Base-by-base conservation (phyloP, 768 basidiomycete species). In the Tulasnella sp. region DNA sequence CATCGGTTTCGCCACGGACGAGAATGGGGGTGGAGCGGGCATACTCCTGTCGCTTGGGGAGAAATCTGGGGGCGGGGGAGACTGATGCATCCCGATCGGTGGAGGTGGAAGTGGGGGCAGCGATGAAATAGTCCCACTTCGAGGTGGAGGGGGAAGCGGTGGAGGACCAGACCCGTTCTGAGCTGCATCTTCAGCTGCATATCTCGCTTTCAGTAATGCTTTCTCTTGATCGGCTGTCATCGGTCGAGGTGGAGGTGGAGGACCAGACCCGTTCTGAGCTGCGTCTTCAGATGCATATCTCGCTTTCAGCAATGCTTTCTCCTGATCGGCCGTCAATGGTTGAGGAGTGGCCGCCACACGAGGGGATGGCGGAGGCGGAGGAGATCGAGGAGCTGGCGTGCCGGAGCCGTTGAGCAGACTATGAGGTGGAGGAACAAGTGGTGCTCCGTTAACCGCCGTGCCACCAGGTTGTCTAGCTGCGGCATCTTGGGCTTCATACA, bases 261-360 rank as follows among this genome's bases (percentile, higher is more conserved):
- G 25, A 52, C 29, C 31, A 12, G 3, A 31, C 14, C 31, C 40
- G 29, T n/a, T 34, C 17, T 22, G 71, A 52, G 40, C 42, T 8
- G 37, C 54, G 37, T 91, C 88, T 79, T 89, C 87, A 0, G 86
- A 86, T 36, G 88, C 91, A 78, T 88, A 92, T 81, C 86, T 87
- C 5, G 91, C 90, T 45, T 84, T 85, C 14, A 94, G 81, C 76
- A 14, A 14, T 45, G 49, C 49, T 84, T 94, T 94, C 83, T 94
- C 93, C 79, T 94, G 92, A 0, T 88, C 89, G 2, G 93, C 93
- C 1, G 90, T 90, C 72, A 93, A 82, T 78, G 25, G 84, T 15
- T 72, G 64, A 83, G 25, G 79, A 81, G 34, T 78, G 78, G 8
- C 82, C 79, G 45, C 80, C 79, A 29, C 79, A 12, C 11, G 76